A percentile compares a stretch with the other conserved stretches of the same genome.
phyloP scores from a whole-genome alignment of 495 filamentous ascomycete genomes.

The Sabuloglossum arenarium region DNA sequence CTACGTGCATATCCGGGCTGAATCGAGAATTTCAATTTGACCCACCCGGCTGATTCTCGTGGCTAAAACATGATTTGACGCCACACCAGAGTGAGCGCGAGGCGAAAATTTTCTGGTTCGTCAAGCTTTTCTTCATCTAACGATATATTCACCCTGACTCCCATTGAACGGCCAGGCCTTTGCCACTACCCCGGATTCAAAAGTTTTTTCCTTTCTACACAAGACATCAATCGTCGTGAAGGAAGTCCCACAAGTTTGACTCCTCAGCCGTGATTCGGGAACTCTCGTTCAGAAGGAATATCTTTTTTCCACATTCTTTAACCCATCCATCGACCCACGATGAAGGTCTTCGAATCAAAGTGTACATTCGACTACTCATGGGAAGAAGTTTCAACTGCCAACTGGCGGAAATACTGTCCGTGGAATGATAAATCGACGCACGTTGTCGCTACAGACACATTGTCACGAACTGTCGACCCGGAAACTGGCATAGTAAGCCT shows the following conservation, averaged over 20 bases:
- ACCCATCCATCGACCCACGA: slow-evolving; percentile 16
- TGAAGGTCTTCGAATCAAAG: slow-evolving; percentile 84
- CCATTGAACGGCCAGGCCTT: too few relatives aligned
- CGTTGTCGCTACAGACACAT: slow-evolving; percentile 83
- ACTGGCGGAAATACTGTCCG: slow-evolving; percentile 96
- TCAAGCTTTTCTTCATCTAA: not conserved
- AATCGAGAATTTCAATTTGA: not conserved
- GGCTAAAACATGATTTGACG: not conserved
- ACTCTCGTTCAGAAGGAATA: not conserved
- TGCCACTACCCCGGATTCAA: not conserved
- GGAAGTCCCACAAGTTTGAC: too few relatives aligned
- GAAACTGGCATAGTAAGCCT: slow-evolving; percentile 58
- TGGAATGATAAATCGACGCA: slow-evolving; percentile 95
- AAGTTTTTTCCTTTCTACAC: not conserved
- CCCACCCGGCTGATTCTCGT: not conserved
- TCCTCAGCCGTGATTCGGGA: too few relatives aligned
- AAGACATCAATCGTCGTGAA: not conserved
- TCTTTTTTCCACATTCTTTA: not conserved
- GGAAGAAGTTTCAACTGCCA: slow-evolving; percentile 96
- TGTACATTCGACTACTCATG: slow-evolving; percentile 93
- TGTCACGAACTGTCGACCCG: slow-evolving; percentile 62
- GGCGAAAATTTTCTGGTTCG: not conserved
- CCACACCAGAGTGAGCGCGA: not conserved
- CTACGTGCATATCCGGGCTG: not conserved
- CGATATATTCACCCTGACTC: not conserved